Base-by-base conservation (phyloP, 768 basidiomycete species). In the Suillus discolor region DNA sequence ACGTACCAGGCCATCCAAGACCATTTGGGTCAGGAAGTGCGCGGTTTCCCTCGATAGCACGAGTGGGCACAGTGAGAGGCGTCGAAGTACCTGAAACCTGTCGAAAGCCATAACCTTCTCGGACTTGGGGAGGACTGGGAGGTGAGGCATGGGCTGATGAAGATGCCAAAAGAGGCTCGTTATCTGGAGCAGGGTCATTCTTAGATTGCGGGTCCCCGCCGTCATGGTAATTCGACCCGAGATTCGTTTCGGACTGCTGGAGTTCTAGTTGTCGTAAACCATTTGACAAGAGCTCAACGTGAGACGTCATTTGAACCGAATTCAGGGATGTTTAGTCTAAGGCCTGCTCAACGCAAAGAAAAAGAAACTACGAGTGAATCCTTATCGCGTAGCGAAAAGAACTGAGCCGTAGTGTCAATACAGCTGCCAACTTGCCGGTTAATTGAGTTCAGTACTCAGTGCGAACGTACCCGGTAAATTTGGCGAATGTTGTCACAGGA, bases 1-100 rank as follows among this genome's bases (percentile, higher is more conserved):
- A 74, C 82, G 68, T 71, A 91, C 94, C 94, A 77, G 96, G 96
- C 95, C 96, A 97, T 8, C 95, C 96, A 11, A 97, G 84, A 62
- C 96, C 96, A 72, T 94, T 85, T 60, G 85, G 78, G 77, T 82
- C 82, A 55, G 81, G 78, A 57, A 83, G 71, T 69, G 82, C 78
- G 73, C 76, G 77, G 36, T 60, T 69, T 8, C 68, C 66, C 60
- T 73, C 72, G 61, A 65, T 54, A 57, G 31, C 69, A 66, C 72
- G 69, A 64, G 77, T 69, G 28, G 77, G 68, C 45, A 74, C 74
- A 6, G 75, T 78, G 23, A 82, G 79, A 55, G 91, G 93, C 12
- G 89, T 91, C 51, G 85, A 84, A 51, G 84, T 73, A 5, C 90
- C 91, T 11, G 92, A 94, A 41, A 84, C 77, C 18, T 85, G 80